phyloP scores from a whole-genome alignment of 345 rosid genomes.

The Citrus mangshanensis region DNA sequence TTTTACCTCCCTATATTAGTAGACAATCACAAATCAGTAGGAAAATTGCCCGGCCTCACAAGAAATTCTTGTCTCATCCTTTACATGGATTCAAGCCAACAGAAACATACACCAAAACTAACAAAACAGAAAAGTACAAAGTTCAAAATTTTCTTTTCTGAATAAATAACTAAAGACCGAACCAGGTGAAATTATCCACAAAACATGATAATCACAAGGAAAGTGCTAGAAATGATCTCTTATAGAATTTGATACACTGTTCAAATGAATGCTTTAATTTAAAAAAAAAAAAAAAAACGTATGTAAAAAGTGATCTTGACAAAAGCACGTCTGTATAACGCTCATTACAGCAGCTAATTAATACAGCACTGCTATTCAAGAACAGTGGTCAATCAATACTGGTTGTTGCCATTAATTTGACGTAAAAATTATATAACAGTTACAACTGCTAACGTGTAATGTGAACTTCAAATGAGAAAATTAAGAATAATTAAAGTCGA shows the following conservation, averaged over 20 bases:
- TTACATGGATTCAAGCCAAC: not conserved
- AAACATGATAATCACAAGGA: not conserved
- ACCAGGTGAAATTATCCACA: not conserved
- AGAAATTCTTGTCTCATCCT: not conserved
- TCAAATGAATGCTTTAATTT: not conserved
- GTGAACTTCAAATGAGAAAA: not conserved
- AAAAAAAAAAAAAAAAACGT: too few relatives aligned
- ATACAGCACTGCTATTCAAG: not conserved
- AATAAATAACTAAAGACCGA: not conserved
- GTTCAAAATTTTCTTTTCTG: too few relatives aligned
- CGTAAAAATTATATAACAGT: not conserved
- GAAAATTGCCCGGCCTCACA: not conserved
- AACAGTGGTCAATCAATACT: not conserved
- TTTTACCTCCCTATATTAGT: not conserved
- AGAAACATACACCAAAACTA: not conserved
- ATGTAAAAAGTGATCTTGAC: not conserved
- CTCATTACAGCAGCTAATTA: not conserved
- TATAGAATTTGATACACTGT: not conserved
- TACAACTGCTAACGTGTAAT: not conserved
- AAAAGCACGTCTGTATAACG: not conserved
- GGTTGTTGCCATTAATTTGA: not conserved
- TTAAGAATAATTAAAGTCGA: not conserved
- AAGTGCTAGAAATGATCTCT: not conserved
- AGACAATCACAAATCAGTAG: not conserved
- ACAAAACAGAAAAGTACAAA: too few relatives aligned